Percentiles rank a stretch among this genome's conserved stretches.
Evolutionary conservation across 441 rosid species (phyloP).

Genomic region (Geranium incanum): DNA sequence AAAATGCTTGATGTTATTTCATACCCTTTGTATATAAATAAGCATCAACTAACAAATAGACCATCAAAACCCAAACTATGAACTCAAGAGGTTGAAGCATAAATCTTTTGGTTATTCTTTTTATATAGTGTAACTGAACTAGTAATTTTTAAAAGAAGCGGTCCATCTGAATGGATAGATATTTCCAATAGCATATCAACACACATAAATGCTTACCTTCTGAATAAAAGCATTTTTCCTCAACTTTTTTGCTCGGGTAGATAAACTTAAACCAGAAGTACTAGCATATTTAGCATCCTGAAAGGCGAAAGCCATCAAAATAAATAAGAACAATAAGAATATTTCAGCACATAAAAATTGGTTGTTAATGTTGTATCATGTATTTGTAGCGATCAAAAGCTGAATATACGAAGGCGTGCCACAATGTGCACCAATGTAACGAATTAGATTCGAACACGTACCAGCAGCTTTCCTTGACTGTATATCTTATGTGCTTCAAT

Average conservation of each 20-base stretch:
- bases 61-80: neutral
- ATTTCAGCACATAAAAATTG: neutral
- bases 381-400: neutral
- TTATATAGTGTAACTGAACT: neutral
- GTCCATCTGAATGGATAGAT: neutral
- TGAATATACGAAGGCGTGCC: neutral
- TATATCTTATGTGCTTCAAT: constrained; percentile 32
- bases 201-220: constrained; percentile 38
- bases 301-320: constrained; percentile 7
- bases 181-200: neutral
- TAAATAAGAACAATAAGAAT: neutral
- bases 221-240: constrained; percentile 40
- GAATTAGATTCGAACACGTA: constrained; percentile 23
- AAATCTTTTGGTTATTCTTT: neutral
- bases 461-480: constrained; percentile 36
- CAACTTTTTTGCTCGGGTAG: constrained; percentile 31
- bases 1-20: constrained; percentile 14
- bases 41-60: constrained; percentile 3
- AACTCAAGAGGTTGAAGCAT: neutral
- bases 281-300: constrained; percentile 32
- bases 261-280: constrained; percentile 27
- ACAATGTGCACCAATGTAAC: neutral
- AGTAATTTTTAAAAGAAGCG: neutral
- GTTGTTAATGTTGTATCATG: neutral
- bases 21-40: too few species aligned